Base-by-base conservation (phyloP, 305 asterid genomes). In the Salvia sclarea region DNA sequence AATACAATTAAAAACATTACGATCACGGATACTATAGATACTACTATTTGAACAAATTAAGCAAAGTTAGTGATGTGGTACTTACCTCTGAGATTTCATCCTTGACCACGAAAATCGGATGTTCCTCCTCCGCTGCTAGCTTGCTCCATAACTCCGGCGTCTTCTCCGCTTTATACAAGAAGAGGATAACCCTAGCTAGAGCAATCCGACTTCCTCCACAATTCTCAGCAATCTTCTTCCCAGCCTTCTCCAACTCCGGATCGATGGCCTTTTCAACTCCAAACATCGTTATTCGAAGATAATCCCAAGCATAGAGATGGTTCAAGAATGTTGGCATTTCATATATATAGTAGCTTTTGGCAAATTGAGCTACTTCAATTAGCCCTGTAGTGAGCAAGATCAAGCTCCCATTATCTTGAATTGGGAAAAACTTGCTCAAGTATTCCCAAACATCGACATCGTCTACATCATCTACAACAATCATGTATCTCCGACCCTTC, bases 11-110 rank as follows among this genome's bases (percentile, higher is more conserved):
- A n/a, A n/a, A n/a, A n/a, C n/a, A n/a, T n/a, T n/a, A n/a, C n/a
- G n/a, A n/a, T n/a, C n/a, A n/a, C n/a, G n/a, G n/a, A n/a, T n/a
- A n/a, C n/a, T n/a, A n/a, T n/a, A n/a, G n/a, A n/a, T n/a, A n/a
- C n/a, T n/a, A n/a, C n/a, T n/a, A n/a, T n/a, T n/a, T n/a, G n/a
- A n/a, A n/a, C n/a, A n/a, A n/a, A n/a, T n/a, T n/a, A n/a, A n/a
- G n/a, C n/a, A n/a, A n/a, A n/a, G 2, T 14, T 47, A 5, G 30
- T 2, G 30, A 18, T 18, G 28, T 41, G 24, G n/a, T n/a, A n/a
- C n/a, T n/a, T 56, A 56, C 62, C 62, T 56, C 62, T 1, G 13
- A n/a, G 7, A 56, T 14, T 30, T 56, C 62, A 30, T 56, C 62
- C 3, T 56, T 6, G 9, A 30, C 43, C 41, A 28, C 20, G 62